phyloP scores from a whole-genome alignment of 345 rosid species.

The Moringa oleifera region DNA sequence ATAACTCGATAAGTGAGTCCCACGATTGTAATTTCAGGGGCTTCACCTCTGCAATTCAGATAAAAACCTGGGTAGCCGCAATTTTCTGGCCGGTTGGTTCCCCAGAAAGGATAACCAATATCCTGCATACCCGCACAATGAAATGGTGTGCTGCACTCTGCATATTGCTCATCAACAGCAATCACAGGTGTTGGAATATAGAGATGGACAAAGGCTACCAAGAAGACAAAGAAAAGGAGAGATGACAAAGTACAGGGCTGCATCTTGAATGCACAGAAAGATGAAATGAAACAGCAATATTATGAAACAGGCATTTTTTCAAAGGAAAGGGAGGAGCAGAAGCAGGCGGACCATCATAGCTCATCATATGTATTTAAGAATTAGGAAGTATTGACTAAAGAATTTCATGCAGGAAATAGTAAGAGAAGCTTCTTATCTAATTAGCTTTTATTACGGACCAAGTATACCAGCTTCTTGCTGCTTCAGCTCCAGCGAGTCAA shows the following conservation, averaged over 20 bases:
- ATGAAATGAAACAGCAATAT: too few relatives aligned
- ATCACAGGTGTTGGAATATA: constrained; percentile 16
- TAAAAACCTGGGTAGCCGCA: constrained; percentile 32
- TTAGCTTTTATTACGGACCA: too few relatives aligned
- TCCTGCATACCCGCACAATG: background rate
- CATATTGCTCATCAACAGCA: constrained; percentile 7
- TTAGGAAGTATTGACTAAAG: too few relatives aligned
- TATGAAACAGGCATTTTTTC: too few relatives aligned
- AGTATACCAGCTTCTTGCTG: too few relatives aligned
- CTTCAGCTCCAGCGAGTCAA: too few relatives aligned
- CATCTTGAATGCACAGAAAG: too few relatives aligned
- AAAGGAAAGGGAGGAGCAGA: too few relatives aligned
- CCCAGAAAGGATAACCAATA: constrained; percentile 32
- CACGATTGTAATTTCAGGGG: constrained; percentile 17
- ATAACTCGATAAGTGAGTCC: constrained; percentile 23
- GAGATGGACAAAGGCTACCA: constrained; percentile 11
- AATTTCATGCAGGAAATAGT: too few relatives aligned
- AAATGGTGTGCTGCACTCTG: background rate
- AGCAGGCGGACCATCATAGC: too few relatives aligned
- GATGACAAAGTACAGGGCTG: constrained; percentile 7
- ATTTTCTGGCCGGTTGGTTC: background rate
- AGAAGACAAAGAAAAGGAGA: background rate
- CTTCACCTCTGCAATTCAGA: background rate
- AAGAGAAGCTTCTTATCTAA: too few relatives aligned
- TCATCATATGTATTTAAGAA: too few relatives aligned